These are phyloP conservation scores for Boletus albobrunnescens DNA, from an alignment of 1,284 basidiomycete species.

Conservation along the genomic window DNA sequence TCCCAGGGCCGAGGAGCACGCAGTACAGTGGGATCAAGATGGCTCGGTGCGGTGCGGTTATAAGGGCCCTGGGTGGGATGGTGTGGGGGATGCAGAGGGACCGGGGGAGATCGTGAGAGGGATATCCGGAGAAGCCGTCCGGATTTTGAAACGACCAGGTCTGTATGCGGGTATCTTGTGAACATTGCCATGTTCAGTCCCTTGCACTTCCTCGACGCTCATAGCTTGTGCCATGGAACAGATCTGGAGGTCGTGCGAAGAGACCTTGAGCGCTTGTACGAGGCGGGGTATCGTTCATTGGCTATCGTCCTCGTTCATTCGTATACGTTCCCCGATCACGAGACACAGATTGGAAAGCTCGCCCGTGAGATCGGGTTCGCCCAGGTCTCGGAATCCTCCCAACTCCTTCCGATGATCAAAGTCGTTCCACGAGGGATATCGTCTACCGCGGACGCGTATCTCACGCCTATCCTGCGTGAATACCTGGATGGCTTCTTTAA, in stretches of 20 bases:
- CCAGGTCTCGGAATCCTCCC: conserved; percentile 85
- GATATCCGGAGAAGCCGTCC: conserved; percentile 87
- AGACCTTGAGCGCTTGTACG: conserved; percentile 68
- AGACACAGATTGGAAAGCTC: conserved; percentile 66
- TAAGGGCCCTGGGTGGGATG: conserved; percentile 71
- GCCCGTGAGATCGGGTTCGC: conserved; percentile 80
- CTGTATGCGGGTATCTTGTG: neutral
- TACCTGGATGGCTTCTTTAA: conserved; percentile 93
- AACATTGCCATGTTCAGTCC: neutral
- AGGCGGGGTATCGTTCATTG: conserved; percentile 76
- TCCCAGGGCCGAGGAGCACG: conserved; percentile 72
- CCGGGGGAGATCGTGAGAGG: conserved; percentile 79
- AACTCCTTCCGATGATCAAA: conserved; percentile 91
- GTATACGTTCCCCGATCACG: conserved; percentile 88
- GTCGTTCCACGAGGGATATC: conserved; percentile 92
- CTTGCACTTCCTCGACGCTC: neutral
- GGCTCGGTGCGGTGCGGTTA: conserved; percentile 70
- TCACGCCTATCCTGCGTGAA: conserved; percentile 82
- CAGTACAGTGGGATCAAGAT: conserved; percentile 67
- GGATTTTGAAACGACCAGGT: conserved; percentile 76
- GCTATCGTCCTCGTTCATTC: conserved; percentile 88
- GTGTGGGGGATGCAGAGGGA: conserved; percentile 61
- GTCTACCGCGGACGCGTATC: conserved; percentile 93
- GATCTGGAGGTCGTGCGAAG: conserved; percentile 49
- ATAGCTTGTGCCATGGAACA: conserved; percentile 24